Base-by-base conservation (phyloP, 352 stramenopile species). In the Globisporangium nagaii region DNA sequence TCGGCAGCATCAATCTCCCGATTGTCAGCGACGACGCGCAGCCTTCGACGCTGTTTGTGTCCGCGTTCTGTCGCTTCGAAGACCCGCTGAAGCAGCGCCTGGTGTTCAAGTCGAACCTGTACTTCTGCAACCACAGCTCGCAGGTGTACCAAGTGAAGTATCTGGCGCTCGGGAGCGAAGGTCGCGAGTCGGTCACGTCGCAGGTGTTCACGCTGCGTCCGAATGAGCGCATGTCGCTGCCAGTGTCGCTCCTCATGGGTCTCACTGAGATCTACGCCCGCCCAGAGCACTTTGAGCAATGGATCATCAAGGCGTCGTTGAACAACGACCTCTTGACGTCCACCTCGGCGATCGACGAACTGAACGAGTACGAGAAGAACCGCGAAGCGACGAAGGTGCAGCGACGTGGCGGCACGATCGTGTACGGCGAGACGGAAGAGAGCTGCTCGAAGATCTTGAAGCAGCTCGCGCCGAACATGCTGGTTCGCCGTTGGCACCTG, bases 241-340 rank as follows among this genome's bases (percentile, higher is more conserved):
- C 84, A 6, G 66, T 92, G 2, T 79, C 67, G 5, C 49, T 86
- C 31, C 63, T 93, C 17, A 91, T 93, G 82, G 84, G 82, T 22
- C 87, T 90, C 20, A 93, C 84, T 0, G 82, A 93, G 54, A 70
- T 95, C 35, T 92, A 92, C 41, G 78, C 82, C 22, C 79, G 84
- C 24, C 78, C 80, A 3, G 63, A 73, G 48, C 53, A 78, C 34
- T 70, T 86, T 50, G 70, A 93, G 10, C 70, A 86, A 35, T 95
- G 84, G 84, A 78, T 85, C 50, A 70, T 90, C 1, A 88, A 87
- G 31, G 76, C 79, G 3, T 78, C 65, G 5, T 42, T 95, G 27
- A 90, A 91, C 56, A 84, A 90, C 20, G 84, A 95, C 27, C 56
- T 93, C 28, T 45, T 93, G 36, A 85, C 75, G 8, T 90, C 79